Base-by-base conservation (phyloP, 768 basidiomycete species). In the Tulasnella sp. region DNA sequence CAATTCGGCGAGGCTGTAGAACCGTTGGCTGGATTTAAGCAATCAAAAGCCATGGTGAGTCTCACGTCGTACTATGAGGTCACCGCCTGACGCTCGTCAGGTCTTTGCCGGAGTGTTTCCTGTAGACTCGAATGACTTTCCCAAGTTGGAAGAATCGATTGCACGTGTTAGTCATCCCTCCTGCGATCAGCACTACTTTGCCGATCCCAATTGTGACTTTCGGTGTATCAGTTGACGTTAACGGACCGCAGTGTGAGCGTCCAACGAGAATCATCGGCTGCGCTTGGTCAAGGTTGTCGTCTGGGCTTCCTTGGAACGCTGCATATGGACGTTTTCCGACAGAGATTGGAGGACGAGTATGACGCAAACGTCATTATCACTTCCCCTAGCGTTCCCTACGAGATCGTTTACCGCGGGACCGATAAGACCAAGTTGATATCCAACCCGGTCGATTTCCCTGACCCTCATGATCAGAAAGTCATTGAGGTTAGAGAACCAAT, bases 61-160 rank as follows among this genome's bases (percentile, higher is more conserved):
- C 29, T 36, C n/a, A 5, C 23, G 9, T 5, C 8, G 15, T 2
- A 6, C 9, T 36, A 23, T 9, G 40, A 35, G 9, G 19, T 6
- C 15, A 31, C 32, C 29, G 45, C n/a, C 19, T 15, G 48, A 32
- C 11, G 49, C 49, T 52, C 52, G 37, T 9, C 59, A 92, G 89
- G 90, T 97, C 15, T 97, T 83, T 66, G 92, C 93, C 4, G 96
- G 96, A 19, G 76, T 98, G 35, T 99, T 90, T 67, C 96, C 96
- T 0, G 75, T 96, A 29, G 90, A 98, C 58, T 85, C 81, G 50
- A 85, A 75, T 55, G 92, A 97, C 66, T 98, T 97, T 65, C 74
- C 80, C 11, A 93, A 94, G 71, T 77, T 99, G 2, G 96, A 98
- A 68, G 96, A 98, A 70, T 94, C 94, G 0, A 86, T 98, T 59